Base-by-base conservation (phyloP, 192 early-diverging fungal species). In the Linnemannia schmuckeri region DNA sequence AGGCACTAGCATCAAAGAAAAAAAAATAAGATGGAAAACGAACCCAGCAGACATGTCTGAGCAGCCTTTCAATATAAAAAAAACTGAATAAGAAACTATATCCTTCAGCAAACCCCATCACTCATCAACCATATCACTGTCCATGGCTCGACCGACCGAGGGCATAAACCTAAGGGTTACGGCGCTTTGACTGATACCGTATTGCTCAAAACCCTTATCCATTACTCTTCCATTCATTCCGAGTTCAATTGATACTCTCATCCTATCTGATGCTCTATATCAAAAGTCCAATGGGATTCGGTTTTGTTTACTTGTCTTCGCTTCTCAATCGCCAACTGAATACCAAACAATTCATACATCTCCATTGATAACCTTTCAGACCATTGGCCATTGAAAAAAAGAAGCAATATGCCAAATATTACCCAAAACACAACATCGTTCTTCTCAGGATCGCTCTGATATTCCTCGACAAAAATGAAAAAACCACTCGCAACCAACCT, bases 21-120 rank as follows among this genome's bases (percentile, higher is more conserved):
- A n/a, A n/a, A 61, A 61, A 66, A 66, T 1, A 66, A 66, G 61
- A 66, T 66, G 61, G 61, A 66, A 57, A 66, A 66, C 27, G 12
- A 66, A 66, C 61, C 61, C 61, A 66, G 61, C 61, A 66, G 33
- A 66, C n/a, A 66, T 30, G 12, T 33, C 49, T 20, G 18, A 52
- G 5, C 49, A 52, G 49, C 49, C 49, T 52, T 52, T 52, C 49
- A 66, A 66, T 61, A 61, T 27, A 27, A n/a, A 61, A 30, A 61
- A 61, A 8, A 61, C 24, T 66, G 61, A 66, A 66, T 66, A 66
- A 27, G 33, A 66, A n/a, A 66, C 30, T 30, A 66, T 33, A 33
- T 2, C 4, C 61, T 63, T 63, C 61, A 2, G 3, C 24, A 30
- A 12, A 27, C 27, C 61, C 10, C 61, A 33, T 30, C 61, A 66